Conservation (phyloP, 257 asterid species). For the Fraxinus pennsylvanica region DNA sequence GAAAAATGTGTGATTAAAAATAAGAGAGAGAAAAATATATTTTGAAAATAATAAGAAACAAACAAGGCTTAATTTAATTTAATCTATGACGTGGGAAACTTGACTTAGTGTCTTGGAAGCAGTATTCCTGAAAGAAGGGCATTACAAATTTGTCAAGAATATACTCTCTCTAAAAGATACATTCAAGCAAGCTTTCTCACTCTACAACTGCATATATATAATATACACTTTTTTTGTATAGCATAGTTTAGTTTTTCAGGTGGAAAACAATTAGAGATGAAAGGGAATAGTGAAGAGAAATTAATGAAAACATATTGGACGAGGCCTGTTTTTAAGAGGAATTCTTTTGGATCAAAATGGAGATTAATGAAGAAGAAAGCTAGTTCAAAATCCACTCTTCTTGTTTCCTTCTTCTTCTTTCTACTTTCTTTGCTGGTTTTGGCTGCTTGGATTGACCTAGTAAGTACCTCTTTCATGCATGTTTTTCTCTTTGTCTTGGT, state of each 20-base stretch:
- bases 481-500: neutral
- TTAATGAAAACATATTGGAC: slow-evolving; percentile 51
- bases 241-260: too few relatives aligned
- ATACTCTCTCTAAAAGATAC: neutral
- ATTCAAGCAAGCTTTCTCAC: too few relatives aligned
- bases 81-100: too few relatives aligned
- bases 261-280: slow-evolving; percentile 25
- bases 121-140: neutral
- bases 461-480: slow-evolving; percentile 29
- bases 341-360: too few relatives aligned
- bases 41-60: too few relatives aligned
- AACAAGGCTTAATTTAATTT: too few relatives aligned
- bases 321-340: slow-evolving; percentile 40
- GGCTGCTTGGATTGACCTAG: slow-evolving; percentile 41
- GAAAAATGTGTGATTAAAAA: too few relatives aligned
- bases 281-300: slow-evolving; percentile 43
- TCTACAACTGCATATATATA: too few relatives aligned
- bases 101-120: too few relatives aligned
- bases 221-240: too few relatives aligned
- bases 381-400: slow-evolving; percentile 18
- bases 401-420: slow-evolving; percentile 36
- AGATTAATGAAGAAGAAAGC: slow-evolving; percentile 22
- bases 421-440: slow-evolving; percentile 34
- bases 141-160: neutral
- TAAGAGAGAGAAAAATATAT: too few relatives aligned